Evolutionary conservation across 371 early-diverging fungal species (phyloP).

Genomic region (Apophysomyces ossiformis): DNA sequence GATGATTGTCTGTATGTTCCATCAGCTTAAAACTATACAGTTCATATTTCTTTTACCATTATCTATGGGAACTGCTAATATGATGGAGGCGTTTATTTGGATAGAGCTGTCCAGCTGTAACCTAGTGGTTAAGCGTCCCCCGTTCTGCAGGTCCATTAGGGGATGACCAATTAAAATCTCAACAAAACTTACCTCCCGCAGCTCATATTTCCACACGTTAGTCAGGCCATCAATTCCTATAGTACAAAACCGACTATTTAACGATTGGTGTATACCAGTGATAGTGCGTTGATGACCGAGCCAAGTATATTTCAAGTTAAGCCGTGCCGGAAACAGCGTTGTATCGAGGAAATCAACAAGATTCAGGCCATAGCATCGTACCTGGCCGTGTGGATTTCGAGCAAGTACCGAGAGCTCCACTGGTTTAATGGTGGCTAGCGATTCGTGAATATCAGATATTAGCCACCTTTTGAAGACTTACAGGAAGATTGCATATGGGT

Average conservation of each 20-base stretch:
- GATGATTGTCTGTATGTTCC: conserved; percentile 29
- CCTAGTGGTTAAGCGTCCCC: conserved; percentile 36
- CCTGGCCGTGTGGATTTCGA: conserved; percentile 61
- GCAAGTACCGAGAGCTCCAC: conserved; percentile 72
- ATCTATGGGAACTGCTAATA: conserved; percentile 35
- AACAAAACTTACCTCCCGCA: conserved; percentile 32
- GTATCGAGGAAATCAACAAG: conserved; percentile 80
- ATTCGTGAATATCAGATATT: no score
- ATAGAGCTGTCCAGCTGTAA: conserved; percentile 39
- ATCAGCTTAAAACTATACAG: not conserved
- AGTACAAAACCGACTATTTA: conserved; percentile 54
- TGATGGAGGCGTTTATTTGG: conserved; percentile 15
- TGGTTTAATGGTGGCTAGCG: conserved; percentile 63
- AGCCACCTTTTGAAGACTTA: conserved; percentile 17
- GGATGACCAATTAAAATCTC: not conserved
- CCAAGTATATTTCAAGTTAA: conserved; percentile 72
- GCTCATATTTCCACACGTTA: conserved; percentile 62
- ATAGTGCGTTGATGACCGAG: conserved; percentile 65
- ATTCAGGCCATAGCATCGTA: conserved; percentile 72
- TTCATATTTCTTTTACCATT: conserved; percentile 28
- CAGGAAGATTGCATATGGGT: conserved; percentile 50
- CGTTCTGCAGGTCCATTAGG: conserved; percentile 14
- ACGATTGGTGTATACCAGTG: conserved; percentile 39
- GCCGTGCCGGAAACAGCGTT: conserved; percentile 59
- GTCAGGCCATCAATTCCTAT: conserved; percentile 58